Evolutionary conservation across 2,329 filamentous ascomycete genomes (phyloP), one percentile per base, ranked within the genome.

Genomic region (Pseudopithomyces maydicus): DNA sequence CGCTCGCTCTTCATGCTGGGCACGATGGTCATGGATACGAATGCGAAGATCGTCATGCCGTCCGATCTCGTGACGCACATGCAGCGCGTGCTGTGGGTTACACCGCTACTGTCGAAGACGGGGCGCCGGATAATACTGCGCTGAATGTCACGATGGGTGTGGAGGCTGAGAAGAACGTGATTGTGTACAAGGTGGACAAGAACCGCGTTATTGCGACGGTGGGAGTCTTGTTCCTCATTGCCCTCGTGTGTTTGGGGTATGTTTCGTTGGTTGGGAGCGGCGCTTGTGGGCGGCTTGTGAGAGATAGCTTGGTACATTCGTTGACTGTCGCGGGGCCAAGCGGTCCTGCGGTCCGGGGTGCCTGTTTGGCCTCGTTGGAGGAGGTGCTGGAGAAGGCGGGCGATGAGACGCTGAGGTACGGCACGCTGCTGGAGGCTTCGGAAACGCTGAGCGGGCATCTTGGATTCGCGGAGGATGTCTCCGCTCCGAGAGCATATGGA

Each of bases 21-120:
- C 35, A 39, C 19, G 5, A 39, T 50, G 47, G 47, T 50, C n/a
- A n/a, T 33, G 32, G 47, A 50, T 50, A 50, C 47, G 17, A 33
- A 50, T 20, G 14, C 36, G 23, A 35, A 23, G 38, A n/a, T 44
- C 23, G 50, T 52, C 8, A 52, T 52, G 50, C 50, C 50, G 29
- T 35, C 50, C 12, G 50, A 52, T 33, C 50, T 52, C 6, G 15
- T 52, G 22, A 44, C 50, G 17, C 50, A 52, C 19, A 52, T 52
- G 50, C 50, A 52, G 38, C 50, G 50, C 6, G 50, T 52, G 38
- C 38, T 52, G 23, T 52, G 50, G 50, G 38, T 43, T 4, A 52
- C 50, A n/a, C 50, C 50, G 44, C 33, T 52, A 23, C 50, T 52
- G 2, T 38, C 39, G 20, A 52, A 52, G 44, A 10, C 33, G 50